Evolutionary conservation across 108 stramenopile genomes (phyloP), one percentile per base, ranked within the genome.

Genomic region (Seminavis robusta): DNA sequence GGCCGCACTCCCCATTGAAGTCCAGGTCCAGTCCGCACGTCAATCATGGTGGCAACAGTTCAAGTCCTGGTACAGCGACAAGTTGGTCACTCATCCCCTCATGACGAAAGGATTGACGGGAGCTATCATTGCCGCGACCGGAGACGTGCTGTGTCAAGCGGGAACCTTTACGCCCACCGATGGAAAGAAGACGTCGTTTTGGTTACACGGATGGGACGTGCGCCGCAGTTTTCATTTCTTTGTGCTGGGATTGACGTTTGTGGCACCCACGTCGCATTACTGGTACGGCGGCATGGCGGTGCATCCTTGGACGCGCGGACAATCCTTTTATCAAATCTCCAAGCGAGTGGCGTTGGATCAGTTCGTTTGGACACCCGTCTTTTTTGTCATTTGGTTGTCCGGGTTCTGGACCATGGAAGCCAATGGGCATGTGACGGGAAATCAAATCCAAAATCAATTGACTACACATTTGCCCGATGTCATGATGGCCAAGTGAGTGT

Each of bases 121-220:
- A 24, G 89, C 78, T 34, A 8, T 86, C 4, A 83, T 90, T 31
- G 61, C 79, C 25, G 85, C 59, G 15, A 52, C 71, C 2, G 84
- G 83, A 15, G 88, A 90, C 67, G 8, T 76, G 6, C 29, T 84
- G 27, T 86, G 85, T 41, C 89, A 90, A n/a, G n/a, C n/a, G n/a
- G n/a, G n/a, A n/a, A n/a, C n/a, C n/a, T n/a, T n/a, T n/a, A n/a
- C n/a, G n/a, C n/a, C n/a, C n/a, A n/a, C n/a, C n/a, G n/a, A n/a
- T n/a, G n/a, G n/a, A n/a, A n/a, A n/a, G n/a, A n/a, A n/a, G n/a
- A n/a, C n/a, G n/a, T n/a, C n/a, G n/a, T n/a, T n/a, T n/a, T n/a
- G n/a, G n/a, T n/a, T n/a, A n/a, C n/a, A n/a, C 37, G 23, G 21
- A 19, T 46, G 21, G 33, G 79, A 89, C 64, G 68, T 61, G 67